These are phyloP conservation scores for Xylaria palmicola DNA, from an alignment of 495 filamentous ascomycete species.

Conservation along the genomic window DNA sequence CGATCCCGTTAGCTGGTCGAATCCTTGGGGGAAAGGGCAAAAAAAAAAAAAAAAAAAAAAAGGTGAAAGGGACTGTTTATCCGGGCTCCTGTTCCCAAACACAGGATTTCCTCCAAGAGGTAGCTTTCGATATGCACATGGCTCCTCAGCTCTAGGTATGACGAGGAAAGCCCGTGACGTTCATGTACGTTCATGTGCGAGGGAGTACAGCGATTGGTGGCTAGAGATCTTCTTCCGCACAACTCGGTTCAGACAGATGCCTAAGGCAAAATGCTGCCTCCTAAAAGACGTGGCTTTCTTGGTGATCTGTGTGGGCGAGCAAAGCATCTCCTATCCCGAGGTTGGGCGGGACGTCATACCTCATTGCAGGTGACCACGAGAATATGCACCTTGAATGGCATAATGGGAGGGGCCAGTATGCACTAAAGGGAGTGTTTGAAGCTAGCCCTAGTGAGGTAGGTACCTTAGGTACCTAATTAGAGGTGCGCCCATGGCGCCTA, in stretches of 20 bases:
- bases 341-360: slow-evolving; percentile 9
- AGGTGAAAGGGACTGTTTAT: neutral
- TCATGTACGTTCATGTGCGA: neutral
- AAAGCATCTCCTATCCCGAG: slow-evolving; percentile 29
- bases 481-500: neutral
- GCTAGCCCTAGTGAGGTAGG: too few species aligned
- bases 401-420: too few species aligned
- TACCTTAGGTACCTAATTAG: too few species aligned
- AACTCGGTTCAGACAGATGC: neutral
- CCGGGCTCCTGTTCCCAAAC: neutral
- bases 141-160: neutral
- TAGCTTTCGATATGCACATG: neutral
- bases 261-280: neutral
- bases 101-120: neutral
- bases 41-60: too few species aligned
- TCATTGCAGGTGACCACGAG: too few species aligned
- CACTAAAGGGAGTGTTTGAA: too few species aligned
- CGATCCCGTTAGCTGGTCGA: neutral
- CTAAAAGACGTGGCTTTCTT: neutral
- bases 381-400: too few species aligned
- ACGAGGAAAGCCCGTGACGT: neutral
- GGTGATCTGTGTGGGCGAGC: slow-evolving; percentile 29
- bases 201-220: neutral
- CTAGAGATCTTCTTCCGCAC: neutral
- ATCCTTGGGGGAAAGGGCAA: too few species aligned